Conservation (phyloP, 2,329 filamentous ascomycete genomes). For the Epicoccum sorghinum region DNA sequence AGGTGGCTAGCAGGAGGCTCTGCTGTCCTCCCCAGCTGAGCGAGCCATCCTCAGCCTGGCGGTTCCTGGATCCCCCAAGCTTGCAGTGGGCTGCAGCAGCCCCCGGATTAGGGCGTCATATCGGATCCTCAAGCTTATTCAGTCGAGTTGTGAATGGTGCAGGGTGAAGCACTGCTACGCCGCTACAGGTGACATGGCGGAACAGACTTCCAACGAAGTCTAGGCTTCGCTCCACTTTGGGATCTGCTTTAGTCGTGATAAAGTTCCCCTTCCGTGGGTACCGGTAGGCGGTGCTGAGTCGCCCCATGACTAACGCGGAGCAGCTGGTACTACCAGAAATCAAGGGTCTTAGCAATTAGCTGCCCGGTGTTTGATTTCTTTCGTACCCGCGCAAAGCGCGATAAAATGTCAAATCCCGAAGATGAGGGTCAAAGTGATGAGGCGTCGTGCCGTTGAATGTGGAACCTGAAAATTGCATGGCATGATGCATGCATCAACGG, state of each 20-base stretch:
- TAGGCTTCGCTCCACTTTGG: slow-evolving; percentile 16
- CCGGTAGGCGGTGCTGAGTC: not conserved
- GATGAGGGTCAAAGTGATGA: slow-evolving; percentile 15
- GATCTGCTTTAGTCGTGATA: slow-evolving; percentile 18
- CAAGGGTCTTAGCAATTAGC: slow-evolving; percentile 2
- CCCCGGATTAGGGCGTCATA: slow-evolving; percentile 4
- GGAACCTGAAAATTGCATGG: slow-evolving; percentile 24
- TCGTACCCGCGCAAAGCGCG: slow-evolving; percentile 43
- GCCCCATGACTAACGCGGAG: not conserved
- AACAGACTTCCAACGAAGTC: slow-evolving; percentile 12
- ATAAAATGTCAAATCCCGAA: slow-evolving; percentile 9
- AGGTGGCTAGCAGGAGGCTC: slow-evolving; percentile 38
- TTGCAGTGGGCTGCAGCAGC: slow-evolving; percentile 18
- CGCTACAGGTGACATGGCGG: slow-evolving; percentile 1
- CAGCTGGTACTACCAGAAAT: slow-evolving; percentile 9
- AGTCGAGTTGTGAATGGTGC: slow-evolving; percentile 7
- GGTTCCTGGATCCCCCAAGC: slow-evolving; percentile 28
- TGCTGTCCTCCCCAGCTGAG: slow-evolving; percentile 43
- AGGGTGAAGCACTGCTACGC: not conserved
- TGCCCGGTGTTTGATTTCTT: slow-evolving; percentile 8
- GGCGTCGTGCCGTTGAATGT: slow-evolving; percentile 29
- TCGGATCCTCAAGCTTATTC: not conserved
- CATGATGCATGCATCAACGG: slow-evolving; percentile 24
- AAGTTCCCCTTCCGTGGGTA: slow-evolving; percentile 17
- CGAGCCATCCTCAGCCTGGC: slow-evolving; percentile 25